Base-by-base conservation (phyloP, 2,329 filamentous ascomycete genomes). In the Calonectria leucothoes region DNA sequence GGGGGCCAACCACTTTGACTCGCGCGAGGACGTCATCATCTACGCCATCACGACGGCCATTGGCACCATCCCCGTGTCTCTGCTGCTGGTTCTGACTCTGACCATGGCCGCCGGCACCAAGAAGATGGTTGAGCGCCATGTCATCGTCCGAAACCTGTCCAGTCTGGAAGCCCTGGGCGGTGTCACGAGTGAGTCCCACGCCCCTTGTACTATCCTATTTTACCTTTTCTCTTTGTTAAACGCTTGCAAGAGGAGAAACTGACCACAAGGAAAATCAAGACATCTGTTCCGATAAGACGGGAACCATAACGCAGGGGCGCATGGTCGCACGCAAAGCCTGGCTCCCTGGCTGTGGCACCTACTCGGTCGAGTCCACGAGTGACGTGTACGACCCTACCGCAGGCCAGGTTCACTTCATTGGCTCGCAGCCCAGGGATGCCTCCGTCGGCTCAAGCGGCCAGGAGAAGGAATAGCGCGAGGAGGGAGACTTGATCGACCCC, bases 21-120 rank as follows among this genome's bases (percentile, higher is more conserved):
- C 81, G 3, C 75, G 80, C 7, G 80, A 81, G 27, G 82, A 85
- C 57, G 82, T 85, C 63, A 78, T 85, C 55, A 77, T 86, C 45
- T 86, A 85, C 73, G 84, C 82, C 31, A 83, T 86, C 66, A 84
- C 82, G 33, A 83, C 85, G 20, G 83, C 82, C 68, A 82, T 88
- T 23, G 85, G 84, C 20, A 88, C 87, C 72, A 87, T 89, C 74
- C 87, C 83, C 2, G 86, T 86, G 25, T 86, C 87, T 6, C 84
- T 91, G 70, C 48, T 80, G 74, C 70, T 84, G 7, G 88, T 90
- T 14, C 82, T 91, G 61, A 90, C 89, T 14, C 89, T 91, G 72
- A 90, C 88, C 25, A 89, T 91, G 81, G 86, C 87, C 29, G 85
- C 87, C 29, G 87, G 86, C 5, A 86, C 85, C 11, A 88, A 87